Percentiles rank a stretch among this genome's conserved stretches.
These are phyloP conservation scores for Monosporascus sp. DNA, from an alignment of 2,329 filamentous ascomycete species.

Conservation along the genomic window DNA sequence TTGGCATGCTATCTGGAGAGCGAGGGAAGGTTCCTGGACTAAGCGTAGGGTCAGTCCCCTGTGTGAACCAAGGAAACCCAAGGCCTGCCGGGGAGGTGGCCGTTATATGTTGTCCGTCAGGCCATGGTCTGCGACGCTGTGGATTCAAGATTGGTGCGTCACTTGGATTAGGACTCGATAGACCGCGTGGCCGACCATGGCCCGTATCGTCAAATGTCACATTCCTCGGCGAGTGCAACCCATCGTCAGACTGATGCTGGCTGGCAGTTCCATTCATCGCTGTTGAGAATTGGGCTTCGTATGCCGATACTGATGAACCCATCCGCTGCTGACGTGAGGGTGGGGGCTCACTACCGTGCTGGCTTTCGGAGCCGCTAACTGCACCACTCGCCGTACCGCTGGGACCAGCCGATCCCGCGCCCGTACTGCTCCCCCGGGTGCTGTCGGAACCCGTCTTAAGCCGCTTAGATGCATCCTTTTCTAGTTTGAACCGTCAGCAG, in stretches of 20 bases:
- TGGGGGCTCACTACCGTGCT: slow-evolving; percentile 43
- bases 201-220: slow-evolving; percentile 28
- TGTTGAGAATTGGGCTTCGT: slow-evolving; percentile 40
- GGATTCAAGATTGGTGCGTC: slow-evolving; percentile 16
- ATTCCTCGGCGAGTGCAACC: slow-evolving; percentile 36
- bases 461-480: slow-evolving; percentile 45
- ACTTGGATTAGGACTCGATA: slow-evolving; percentile 23
- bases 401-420: slow-evolving; percentile 33
- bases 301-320: slow-evolving; percentile 40
- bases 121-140: slow-evolving; percentile 14
- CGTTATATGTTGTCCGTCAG: slow-evolving; percentile 13
- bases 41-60: slow-evolving; percentile 15
- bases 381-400: slow-evolving; percentile 33
- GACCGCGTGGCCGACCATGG: slow-evolving; percentile 14
- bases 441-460: slow-evolving; percentile 38
- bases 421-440: slow-evolving; percentile 33
- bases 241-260: slow-evolving; percentile 36
- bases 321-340: slow-evolving; percentile 41
- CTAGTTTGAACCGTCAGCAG: slow-evolving; percentile 21
- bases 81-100: slow-evolving; percentile 7
- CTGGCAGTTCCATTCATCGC: slow-evolving; percentile 28
- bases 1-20: slow-evolving; percentile 20
- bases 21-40: slow-evolving; percentile 10
- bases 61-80: slow-evolving; percentile 12
- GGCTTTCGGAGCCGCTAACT: slow-evolving; percentile 43